These are phyloP conservation scores for Colletotrichum musicola DNA, from an alignment of 2,329 filamentous ascomycete genomes.

Conservation along the genomic window DNA sequence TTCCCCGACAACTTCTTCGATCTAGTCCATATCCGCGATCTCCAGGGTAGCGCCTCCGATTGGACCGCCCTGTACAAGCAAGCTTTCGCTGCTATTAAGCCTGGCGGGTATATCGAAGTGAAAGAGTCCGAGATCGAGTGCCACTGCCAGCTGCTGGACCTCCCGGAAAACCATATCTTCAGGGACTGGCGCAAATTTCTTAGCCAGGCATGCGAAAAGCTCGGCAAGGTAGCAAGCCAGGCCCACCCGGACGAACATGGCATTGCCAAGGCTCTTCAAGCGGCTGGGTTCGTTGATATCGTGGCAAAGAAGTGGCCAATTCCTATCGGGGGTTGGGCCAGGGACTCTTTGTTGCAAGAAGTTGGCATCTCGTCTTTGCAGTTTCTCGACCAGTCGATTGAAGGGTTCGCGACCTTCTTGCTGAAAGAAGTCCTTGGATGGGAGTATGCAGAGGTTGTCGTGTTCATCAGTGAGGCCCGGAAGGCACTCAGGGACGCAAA, in stretches of 20 bases:
- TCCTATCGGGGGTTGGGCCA: constrained; percentile 36
- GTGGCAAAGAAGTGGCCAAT: constrained; percentile 36
- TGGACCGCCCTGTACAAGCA: constrained; percentile 66
- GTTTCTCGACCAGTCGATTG: constrained; percentile 42
- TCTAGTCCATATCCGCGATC: constrained; percentile 68
- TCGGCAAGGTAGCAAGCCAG: constrained; percentile 47
- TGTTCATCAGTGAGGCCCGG: constrained; percentile 42
- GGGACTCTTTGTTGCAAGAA: constrained; percentile 27
- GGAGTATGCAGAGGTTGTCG: constrained; percentile 43
- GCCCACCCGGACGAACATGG: constrained; percentile 33
- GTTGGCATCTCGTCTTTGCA: constrained; percentile 40
- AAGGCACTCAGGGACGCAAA: not conserved
- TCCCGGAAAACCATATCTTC: constrained; percentile 41
- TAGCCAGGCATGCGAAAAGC: constrained; percentile 44
- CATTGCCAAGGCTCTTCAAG: constrained; percentile 40
- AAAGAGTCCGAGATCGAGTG: constrained; percentile 40
- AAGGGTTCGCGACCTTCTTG: constrained; percentile 45
- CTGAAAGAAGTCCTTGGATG: constrained; percentile 47
- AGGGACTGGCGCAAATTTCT: constrained; percentile 47
- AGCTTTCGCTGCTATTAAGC: constrained; percentile 59
- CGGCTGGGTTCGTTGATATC: constrained; percentile 42
- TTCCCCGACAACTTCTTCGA: constrained; percentile 64
- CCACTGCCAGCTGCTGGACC: not conserved
- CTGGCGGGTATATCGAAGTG: constrained; percentile 55
- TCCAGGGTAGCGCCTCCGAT: constrained; percentile 67